These are phyloP conservation scores for Teunomyces tritomae DNA, from an alignment of 805 yeast species.

Conservation along the genomic window DNA sequence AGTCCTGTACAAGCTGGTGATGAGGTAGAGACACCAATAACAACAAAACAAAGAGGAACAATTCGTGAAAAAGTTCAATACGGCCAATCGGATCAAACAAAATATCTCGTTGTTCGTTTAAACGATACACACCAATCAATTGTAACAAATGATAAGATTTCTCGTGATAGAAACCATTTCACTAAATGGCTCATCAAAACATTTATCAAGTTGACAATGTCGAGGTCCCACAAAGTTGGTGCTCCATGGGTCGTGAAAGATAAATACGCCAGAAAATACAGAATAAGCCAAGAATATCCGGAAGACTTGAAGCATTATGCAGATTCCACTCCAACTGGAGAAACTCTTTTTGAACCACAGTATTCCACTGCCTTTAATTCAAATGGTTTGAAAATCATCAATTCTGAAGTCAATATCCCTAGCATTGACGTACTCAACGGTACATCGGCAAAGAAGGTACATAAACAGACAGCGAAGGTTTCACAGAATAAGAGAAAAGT, in stretches of 20 bases:
- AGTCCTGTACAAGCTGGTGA: not conserved
- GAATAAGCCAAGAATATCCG: constrained; percentile 62
- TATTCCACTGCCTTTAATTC: not conserved
- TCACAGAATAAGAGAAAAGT: not conserved
- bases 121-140: constrained; percentile 56
- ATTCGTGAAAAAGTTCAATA: constrained; percentile 85
- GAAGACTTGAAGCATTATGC: constrained; percentile 46
- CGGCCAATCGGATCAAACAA: constrained; percentile 46
- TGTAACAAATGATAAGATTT: constrained; percentile 68
- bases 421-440: not conserved
- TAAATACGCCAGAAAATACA: constrained; percentile 66
- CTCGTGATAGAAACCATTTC: constrained; percentile 81
- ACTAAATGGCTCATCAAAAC: constrained; percentile 89
- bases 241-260: constrained; percentile 95
- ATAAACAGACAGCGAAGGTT: not conserved
- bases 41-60: constrained; percentile 49
- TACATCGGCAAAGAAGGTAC: not conserved
- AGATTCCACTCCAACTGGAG: constrained; percentile 32
- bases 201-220: constrained; percentile 74
- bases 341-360: constrained; percentile 20
- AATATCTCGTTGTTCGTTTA: constrained; percentile 67
- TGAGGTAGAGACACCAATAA: not conserved
- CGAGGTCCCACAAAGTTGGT: constrained; percentile 79
- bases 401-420: not conserved
- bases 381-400: constrained; percentile 2